These are phyloP conservation scores for Dentipellis sp. DNA, from an alignment of 768 basidiomycete genomes.

Conservation along the genomic window DNA sequence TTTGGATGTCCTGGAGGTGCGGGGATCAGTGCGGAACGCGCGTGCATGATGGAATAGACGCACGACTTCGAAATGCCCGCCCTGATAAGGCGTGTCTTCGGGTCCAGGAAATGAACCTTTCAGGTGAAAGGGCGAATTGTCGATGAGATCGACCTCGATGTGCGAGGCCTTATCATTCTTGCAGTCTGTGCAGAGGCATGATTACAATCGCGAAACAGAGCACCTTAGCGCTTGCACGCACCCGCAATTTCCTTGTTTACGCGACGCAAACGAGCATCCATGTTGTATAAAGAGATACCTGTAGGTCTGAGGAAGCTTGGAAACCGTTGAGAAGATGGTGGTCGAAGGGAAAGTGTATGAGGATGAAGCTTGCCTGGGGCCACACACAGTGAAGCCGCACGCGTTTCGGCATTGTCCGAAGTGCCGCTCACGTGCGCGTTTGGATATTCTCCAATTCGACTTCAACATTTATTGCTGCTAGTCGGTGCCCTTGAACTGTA, in stretches of 20 bases:
- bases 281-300: slow-evolving; percentile 18
- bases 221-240: slow-evolving; percentile 20
- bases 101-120: slow-evolving; percentile 89
- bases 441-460: too few species aligned
- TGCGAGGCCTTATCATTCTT: slow-evolving; percentile 90
- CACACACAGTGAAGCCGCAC: too few species aligned
- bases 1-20: slow-evolving; percentile 71
- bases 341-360: background rate
- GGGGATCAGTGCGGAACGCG: background rate
- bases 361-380: background rate
- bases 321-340: background rate
- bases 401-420: too few species aligned
- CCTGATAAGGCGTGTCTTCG: slow-evolving; percentile 87
- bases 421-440: too few species aligned
- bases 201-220: background rate
- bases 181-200: slow-evolving; percentile 53
- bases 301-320: background rate
- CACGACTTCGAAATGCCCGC: slow-evolving; percentile 87
- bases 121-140: slow-evolving; percentile 86
- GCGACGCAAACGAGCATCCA: slow-evolving; percentile 84
- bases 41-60: slow-evolving; percentile 22
- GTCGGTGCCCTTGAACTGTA: too few species aligned
- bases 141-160: slow-evolving; percentile 80
- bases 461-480: too few species aligned
- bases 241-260: slow-evolving; percentile 94